Base-by-base conservation (phyloP, 176 grass and related monocot species). In the Oryza australiensis region DNA sequence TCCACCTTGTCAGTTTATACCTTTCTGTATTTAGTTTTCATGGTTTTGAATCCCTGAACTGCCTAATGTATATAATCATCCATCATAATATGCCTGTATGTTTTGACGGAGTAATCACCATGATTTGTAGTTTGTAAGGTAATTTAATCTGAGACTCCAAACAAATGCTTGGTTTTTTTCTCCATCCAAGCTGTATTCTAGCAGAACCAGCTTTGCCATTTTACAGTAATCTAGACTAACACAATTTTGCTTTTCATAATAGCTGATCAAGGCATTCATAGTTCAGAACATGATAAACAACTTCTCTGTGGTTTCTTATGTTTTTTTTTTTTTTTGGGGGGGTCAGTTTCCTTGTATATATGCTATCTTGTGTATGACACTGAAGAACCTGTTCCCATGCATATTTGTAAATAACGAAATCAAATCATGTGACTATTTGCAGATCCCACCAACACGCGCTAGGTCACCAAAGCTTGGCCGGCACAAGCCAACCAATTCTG, bases 391-490 rank as follows among this genome's bases (percentile, higher is more conserved):
- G 26, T 73, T 85, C 16, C 18, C 34, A 27, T 64, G 60, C 12
- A 78, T 2, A 26, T 62, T 62, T 62, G 3, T 77, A 71, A 64
- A 60, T 26, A 49, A 51, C 78, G 74, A 73, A 70, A 79, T 62
- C 34, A 62, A 90, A 26, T 32, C 49, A 33, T 87, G 22, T 83
- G 79, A 20, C 66, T 5, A 26, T 64, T 62, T 86, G 87, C 86
- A 98, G 95, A 91, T 98, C 80, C 92, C 95, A 66, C 90, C 92
- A 71, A 98, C 95, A 22, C 95, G 95, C 8, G 85, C 95, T 62
- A 93, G 87, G 64, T 98, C 95, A 45, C 95, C 95, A 29, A 98
- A 95, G 85, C 95, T 98, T 51, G 95, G 95, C 12, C 86, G 95
- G 5, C 71, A 87, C 88, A 98, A 98, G 80, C 73, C 86, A 72